These are phyloP conservation scores for Lentinula raphanica DNA, from an alignment of 768 basidiomycete genomes.

Conservation along the genomic window DNA sequence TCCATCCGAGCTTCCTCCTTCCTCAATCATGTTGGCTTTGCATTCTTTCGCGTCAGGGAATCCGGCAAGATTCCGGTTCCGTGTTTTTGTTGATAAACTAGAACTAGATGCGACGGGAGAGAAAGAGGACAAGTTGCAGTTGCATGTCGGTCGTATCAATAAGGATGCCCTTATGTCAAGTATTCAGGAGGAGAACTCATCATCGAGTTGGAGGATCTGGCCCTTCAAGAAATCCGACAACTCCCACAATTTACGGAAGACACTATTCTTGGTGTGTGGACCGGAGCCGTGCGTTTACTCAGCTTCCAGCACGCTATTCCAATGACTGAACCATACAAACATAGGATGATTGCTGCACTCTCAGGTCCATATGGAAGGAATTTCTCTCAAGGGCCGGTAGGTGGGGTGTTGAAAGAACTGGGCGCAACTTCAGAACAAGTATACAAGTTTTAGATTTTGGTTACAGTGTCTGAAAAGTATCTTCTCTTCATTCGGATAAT, in stretches of 20 bases:
- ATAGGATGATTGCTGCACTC: slow-evolving; percentile 75
- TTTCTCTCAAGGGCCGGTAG: slow-evolving; percentile 67
- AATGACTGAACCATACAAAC: slow-evolving; percentile 9
- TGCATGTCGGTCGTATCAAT: slow-evolving; percentile 52
- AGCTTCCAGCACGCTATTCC: not conserved
- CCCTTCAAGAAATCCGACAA: slow-evolving; percentile 20
- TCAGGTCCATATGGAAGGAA: slow-evolving; percentile 76
- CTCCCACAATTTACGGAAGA: slow-evolving; percentile 27
- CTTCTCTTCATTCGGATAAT: slow-evolving; percentile 24
- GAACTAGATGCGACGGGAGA: slow-evolving; percentile 8
- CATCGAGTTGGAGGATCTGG: slow-evolving; percentile 31
- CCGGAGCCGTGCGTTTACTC: slow-evolving; percentile 63
- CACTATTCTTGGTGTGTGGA: slow-evolving; percentile 74
- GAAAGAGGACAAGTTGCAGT: slow-evolving; percentile 12
- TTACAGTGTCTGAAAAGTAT: slow-evolving; percentile 1
- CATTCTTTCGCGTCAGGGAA: slow-evolving; percentile 38
- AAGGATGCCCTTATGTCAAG: slow-evolving; percentile 41
- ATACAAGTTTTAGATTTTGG: slow-evolving; percentile 48
- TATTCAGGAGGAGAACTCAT: slow-evolving; percentile 24
- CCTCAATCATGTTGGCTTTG: slow-evolving; percentile 51
- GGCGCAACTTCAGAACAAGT: slow-evolving; percentile 62
- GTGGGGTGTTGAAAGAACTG: slow-evolving; percentile 59
- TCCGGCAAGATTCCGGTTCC: slow-evolving; percentile 52
- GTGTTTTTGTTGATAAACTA: slow-evolving; percentile 57
- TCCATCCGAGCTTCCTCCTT: slow-evolving; percentile 65